Evolutionary conservation across 192 early-diverging fungal genomes (phyloP), one percentile per base, ranked within the genome.

Genomic region (Backusella morwellensis): DNA sequence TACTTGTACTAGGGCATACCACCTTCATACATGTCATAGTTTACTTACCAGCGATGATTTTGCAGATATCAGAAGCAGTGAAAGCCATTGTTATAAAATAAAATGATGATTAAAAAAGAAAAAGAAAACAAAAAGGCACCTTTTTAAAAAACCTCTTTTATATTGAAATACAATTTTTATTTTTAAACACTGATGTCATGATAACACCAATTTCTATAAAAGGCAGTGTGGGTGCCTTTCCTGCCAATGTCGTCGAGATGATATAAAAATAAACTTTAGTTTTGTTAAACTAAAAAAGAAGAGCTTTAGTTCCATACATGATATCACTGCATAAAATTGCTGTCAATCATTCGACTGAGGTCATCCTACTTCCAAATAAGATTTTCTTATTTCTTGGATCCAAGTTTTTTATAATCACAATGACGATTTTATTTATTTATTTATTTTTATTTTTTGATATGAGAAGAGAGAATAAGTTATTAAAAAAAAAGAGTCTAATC

Each of bases 61-160:
- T 80, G 29, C 75, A 78, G 29, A 82, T 78, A 63, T 82, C 80
- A 70, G 76, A 75, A 63, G 42, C 21, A 56, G 80, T 82, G 19
- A 82, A 75, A 38, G 80, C 80, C 80, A 82, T 82, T 41, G 29
- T 77, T 41, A 59, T 23, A 26, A 35, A 72, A 23, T n/a, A 68
- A 6, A 11, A 54, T 29, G 26, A 59, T 56, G 52, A 73, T 36
- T 34, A 17, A 21, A 40, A 73, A 74, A 34, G 47, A 63, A 56
- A 72, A 63, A 26, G 32, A 11, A n/a, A 66, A 73, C 70, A 70
- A 52, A 66, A 50, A 75, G 56, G 29, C 9, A 5, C 9, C 35
- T 21, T 47, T 35, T 40, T 54, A n/a, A 17, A 36, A 34, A 15
- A 19, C 19, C 36, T 29, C 35, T 70, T 41, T 70, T 63, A 63